phyloP scores from a whole-genome alignment of 1,284 basidiomycete genomes.

The Meira nashicola region DNA sequence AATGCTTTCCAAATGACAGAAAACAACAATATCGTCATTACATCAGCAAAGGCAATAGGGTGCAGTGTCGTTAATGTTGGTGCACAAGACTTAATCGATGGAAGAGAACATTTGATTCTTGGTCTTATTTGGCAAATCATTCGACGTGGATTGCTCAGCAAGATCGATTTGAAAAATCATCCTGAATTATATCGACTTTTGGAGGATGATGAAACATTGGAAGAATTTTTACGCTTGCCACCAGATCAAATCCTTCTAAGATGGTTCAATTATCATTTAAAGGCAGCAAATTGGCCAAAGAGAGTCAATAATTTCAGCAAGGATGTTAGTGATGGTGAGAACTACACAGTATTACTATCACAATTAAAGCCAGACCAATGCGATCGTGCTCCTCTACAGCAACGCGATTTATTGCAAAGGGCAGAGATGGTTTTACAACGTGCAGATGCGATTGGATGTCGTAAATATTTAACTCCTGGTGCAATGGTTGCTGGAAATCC shows the following conservation, averaged over 20 bases:
- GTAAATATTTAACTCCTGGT: conserved; percentile 88
- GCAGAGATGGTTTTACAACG: conserved; percentile 89
- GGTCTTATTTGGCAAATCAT: conserved; percentile 99
- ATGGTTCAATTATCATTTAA: conserved; percentile 99
- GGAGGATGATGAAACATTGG: conserved; percentile 93
- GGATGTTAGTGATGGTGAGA: conserved; percentile 90
- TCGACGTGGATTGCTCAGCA: conserved; percentile 80
- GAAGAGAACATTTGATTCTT: conserved; percentile 93
- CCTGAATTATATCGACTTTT: conserved; percentile 92
- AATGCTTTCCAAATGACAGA: conserved; percentile 98
- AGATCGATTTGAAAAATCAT: conserved; percentile 96
- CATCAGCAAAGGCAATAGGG: conserved; percentile 93
- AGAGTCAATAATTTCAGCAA: conserved; percentile 90
- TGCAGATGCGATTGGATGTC: conserved; percentile 85
- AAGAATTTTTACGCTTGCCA: conserved; percentile 85
- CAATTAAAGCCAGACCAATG: conserved; percentile 85
- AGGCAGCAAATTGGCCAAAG: conserved; percentile 81
- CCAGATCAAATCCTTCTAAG: conserved; percentile 93
- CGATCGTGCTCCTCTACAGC: conserved; percentile 85
- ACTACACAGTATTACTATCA: conserved; percentile 91
- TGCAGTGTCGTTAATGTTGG: conserved; percentile 99
- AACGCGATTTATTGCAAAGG: conserved; percentile 71
- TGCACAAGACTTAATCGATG: conserved; percentile 83
- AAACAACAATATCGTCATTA: conserved; percentile 99
- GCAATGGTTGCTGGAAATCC: conserved; percentile 90